Evolutionary conservation across 2,329 filamentous ascomycete genomes (phyloP).

Genomic region (Gaeumannomyces sp.): DNA sequence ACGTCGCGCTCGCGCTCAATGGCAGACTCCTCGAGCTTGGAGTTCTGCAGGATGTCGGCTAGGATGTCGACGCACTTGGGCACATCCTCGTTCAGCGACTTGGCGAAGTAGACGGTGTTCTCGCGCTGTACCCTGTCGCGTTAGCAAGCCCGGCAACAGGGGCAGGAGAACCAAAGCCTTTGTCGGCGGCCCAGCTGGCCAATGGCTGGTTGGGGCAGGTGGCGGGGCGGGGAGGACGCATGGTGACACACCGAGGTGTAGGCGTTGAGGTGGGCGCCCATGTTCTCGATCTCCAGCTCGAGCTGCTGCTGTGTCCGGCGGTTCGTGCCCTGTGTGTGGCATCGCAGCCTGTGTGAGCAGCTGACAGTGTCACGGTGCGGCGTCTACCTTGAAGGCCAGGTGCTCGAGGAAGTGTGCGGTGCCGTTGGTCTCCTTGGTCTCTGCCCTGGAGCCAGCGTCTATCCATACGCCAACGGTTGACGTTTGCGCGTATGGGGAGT

Average conservation of each 20-base stretch:
- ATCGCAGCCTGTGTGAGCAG: conserved; percentile 6
- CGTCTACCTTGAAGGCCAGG: conserved; percentile 91
- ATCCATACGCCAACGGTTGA: conserved; percentile 99
- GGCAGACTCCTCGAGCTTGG: conserved; percentile 86
- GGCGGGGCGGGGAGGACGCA: neutral
- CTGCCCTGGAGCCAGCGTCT: conserved; percentile 94
- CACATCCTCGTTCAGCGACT: conserved; percentile 97
- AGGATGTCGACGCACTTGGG: conserved; percentile 96
- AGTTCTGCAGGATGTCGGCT: conserved; percentile 98
- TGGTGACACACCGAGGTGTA: conserved; percentile 77
- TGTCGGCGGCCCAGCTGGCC: neutral
- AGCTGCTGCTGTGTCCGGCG: conserved; percentile 95
- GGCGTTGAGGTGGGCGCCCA: conserved; percentile 98
- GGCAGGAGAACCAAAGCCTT: neutral
- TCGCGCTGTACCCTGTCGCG: conserved; percentile 60
- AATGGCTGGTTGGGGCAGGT: neutral
- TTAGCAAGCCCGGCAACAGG: neutral
- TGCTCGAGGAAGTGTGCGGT: conserved; percentile 99
- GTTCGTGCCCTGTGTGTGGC: conserved; percentile 65
- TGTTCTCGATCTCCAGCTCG: conserved; percentile 99
- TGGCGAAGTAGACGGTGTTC: conserved; percentile 99
- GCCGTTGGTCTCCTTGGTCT: conserved; percentile 98
- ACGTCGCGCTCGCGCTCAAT: conserved; percentile 98
- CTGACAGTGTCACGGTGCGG: neutral
- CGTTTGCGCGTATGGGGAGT: conserved; percentile 97